Evolutionary conservation across 768 basidiomycete genomes (phyloP).

Genomic region (Hortiboletus flavorubellus): DNA sequence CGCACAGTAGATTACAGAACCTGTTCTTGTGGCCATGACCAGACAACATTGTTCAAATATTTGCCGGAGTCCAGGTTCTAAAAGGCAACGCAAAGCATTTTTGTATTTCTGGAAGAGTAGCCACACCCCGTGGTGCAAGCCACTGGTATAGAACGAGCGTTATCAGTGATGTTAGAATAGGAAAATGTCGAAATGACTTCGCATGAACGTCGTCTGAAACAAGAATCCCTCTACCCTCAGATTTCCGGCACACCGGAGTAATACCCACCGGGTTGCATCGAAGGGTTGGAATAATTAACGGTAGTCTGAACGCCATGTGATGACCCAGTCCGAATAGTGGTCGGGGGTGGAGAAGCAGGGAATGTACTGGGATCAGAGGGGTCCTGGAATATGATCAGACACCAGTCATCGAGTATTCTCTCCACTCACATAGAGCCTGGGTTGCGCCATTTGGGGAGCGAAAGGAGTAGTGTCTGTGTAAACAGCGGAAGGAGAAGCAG

Average conservation of each 20-base stretch:
- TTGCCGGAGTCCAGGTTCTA: neutral
- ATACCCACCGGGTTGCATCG: constrained; percentile 12
- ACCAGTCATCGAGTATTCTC: neutral
- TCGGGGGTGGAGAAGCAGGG: constrained; percentile 27
- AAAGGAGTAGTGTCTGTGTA: constrained; percentile 13
- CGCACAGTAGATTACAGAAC: neutral
- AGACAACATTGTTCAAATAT: neutral
- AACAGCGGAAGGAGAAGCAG: neutral
- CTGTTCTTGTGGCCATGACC: neutral
- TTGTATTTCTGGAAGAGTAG: neutral
- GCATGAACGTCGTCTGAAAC: too few species aligned
- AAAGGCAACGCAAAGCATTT: neutral
- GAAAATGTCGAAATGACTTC: neutral
- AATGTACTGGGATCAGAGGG: constrained; percentile 38
- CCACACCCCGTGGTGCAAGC: neutral
- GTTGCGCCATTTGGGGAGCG: constrained; percentile 19
- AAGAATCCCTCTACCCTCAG: neutral
- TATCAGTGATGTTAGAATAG: neutral
- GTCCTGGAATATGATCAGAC: constrained; percentile 24
- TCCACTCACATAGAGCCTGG: constrained; percentile 29
- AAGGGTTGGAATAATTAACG: constrained; percentile 9
- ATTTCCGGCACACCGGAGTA: constrained; percentile 29
- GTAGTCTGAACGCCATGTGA: constrained; percentile 6
- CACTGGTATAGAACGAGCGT: neutral
- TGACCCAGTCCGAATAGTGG: constrained; percentile 7